Base-by-base conservation (phyloP, 257 asterid species). In the Nicotiana tabacum region DNA sequence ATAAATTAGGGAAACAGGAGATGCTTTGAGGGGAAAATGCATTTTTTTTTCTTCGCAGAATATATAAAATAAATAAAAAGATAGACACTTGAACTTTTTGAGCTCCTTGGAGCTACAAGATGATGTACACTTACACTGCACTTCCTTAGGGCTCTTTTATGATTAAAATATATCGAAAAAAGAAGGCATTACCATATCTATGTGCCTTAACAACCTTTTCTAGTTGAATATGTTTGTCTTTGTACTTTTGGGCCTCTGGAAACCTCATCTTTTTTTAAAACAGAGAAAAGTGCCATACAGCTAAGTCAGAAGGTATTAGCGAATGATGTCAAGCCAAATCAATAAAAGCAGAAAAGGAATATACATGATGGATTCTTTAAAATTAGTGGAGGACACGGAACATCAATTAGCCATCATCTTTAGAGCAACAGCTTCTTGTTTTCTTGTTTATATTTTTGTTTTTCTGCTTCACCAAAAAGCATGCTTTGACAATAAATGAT, bases 351-450 rank as follows among this genome's bases (percentile, higher is more conserved):
- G 32, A 10, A 69, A 69, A 37, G 77, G 77, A 69, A 37, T n/a
- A 18, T 69, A 10, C 56, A 37, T 30, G 43, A 37, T 68, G 56
- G 77, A 68, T 69, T 69, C 77, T 69, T 69, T 39, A 68, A n/a
- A 37, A 67, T 8, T 17, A 67, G 37, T 33, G 53, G 51, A 66
- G 29, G 29, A 67, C 1, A 5, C 0, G 8, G 16, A 8, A 67
- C 76, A 67, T 67, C 76, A 69, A 69, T 69, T 37, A 69, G 33
- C 56, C 77, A 69, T 69, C 56, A 69, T 69, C 18, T 9, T 18
- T n/a, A 37, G 9, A 69, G 77, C 18, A n/a, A 37, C 56, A 39
- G 32, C 48, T 37, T 69, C 67, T 58, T n/a, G 29, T 58, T 58
- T 58, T n/a, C 27, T 69, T 69, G 57, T 69, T n/a, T 69, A 16